Percentiles rank a stretch among this genome's conserved stretches.
These are phyloP conservation scores for Castanopsis chinensis DNA, from an alignment of 306 rosid genomes.

Conservation along the genomic window DNA sequence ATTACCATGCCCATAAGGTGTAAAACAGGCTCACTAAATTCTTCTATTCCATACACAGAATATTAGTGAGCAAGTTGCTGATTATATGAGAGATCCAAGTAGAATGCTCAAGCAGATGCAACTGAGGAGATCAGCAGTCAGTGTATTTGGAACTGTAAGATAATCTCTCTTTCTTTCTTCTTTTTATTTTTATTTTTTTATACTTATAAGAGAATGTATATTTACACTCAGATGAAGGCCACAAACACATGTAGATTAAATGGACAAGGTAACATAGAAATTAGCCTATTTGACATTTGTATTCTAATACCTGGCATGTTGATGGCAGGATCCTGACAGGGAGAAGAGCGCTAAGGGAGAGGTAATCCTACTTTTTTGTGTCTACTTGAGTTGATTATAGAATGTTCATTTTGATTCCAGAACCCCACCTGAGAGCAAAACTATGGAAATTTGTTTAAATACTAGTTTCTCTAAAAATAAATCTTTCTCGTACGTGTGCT, in stretches of 20 bases:
- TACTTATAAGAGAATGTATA: not conserved
- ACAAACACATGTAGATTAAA: not conserved
- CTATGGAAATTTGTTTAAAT: not conserved
- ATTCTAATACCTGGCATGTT: constrained; percentile 18
- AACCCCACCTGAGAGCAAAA: not conserved
- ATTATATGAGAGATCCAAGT: constrained; percentile 91
- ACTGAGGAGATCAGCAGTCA: constrained; percentile 52
- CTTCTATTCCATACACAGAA: constrained; percentile 39
- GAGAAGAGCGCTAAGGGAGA: constrained; percentile 23
- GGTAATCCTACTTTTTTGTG: constrained; percentile 31
- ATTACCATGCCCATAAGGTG: not conserved
- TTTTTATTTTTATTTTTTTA: not conserved
- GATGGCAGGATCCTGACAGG: constrained; percentile 47
- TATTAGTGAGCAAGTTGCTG: constrained; percentile 78
- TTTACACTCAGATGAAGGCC: not conserved
- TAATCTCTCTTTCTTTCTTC: not conserved
- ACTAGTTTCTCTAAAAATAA: not conserved
- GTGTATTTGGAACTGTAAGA: constrained; percentile 72
- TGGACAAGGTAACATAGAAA: not conserved
- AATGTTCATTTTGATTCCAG: not conserved
- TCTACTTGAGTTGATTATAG: constrained; percentile 6
- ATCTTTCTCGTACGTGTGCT: not conserved
- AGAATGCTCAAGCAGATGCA: constrained; percentile 88
- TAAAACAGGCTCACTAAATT: constrained; percentile 2
- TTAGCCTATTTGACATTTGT: not conserved